Evolutionary conservation across 2,329 filamentous ascomycete genomes (phyloP).

Genomic region (Magnaporthales sp.): DNA sequence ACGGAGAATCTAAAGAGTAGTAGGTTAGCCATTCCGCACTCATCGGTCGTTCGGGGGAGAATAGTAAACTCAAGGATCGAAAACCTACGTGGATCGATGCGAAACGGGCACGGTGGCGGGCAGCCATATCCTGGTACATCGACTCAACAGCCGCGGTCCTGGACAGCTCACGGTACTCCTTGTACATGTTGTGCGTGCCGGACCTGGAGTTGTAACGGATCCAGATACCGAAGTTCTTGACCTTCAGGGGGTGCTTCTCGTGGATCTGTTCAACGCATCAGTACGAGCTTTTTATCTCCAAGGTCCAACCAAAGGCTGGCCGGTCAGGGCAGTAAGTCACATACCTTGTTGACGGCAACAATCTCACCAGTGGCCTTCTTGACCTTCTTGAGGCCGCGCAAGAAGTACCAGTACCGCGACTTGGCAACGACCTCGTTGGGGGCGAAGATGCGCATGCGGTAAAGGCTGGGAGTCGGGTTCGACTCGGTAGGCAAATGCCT

Average conservation of each 20-base stretch:
- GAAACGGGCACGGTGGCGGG: conserved; percentile 96
- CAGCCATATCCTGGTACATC: conserved; percentile 99
- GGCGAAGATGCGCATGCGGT: conserved; percentile 99
- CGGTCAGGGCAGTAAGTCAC: conserved; percentile 19
- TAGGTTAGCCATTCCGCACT: neutral
- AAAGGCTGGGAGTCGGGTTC: conserved; percentile 96
- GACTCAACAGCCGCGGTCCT: conserved; percentile 91
- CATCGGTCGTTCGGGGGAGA: neutral
- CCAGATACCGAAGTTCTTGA: conserved; percentile 99
- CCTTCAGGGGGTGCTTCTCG: conserved; percentile 98
- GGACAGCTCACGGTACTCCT: conserved; percentile 99
- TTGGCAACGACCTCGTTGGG: conserved; percentile 97
- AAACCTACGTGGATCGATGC: conserved; percentile 91
- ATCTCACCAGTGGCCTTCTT: conserved; percentile 99
- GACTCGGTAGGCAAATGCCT: conserved; percentile 96
- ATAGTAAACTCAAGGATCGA: neutral
- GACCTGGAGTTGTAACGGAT: conserved; percentile 99
- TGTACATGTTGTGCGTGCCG: conserved; percentile 99
- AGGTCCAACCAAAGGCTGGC: neutral
- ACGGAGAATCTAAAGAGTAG: conserved; percentile 71
- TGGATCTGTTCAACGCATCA: conserved; percentile 55
- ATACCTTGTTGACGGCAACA: conserved; percentile 90
- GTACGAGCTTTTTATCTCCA: neutral
- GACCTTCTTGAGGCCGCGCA: conserved; percentile 98
- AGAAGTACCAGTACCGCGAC: conserved; percentile 99